Conservation (phyloP, 192 early-diverging fungal genomes). For the Coemansia sp. region DNA sequence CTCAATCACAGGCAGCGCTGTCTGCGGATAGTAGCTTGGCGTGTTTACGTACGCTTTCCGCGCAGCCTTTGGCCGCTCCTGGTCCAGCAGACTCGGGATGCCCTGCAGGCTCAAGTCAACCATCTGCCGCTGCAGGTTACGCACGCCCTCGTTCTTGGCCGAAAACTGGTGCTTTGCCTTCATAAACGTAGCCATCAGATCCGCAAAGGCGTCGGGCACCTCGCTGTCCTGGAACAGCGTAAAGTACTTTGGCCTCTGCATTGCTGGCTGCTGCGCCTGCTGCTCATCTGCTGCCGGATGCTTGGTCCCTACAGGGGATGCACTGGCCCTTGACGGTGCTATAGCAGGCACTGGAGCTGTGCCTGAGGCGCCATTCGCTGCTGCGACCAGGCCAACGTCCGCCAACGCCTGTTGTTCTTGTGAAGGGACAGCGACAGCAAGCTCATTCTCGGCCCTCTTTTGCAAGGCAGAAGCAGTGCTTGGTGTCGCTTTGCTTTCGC, state of each 20-base stretch:
- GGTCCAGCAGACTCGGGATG: constrained; percentile 80
- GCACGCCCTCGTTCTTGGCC: constrained; percentile 19
- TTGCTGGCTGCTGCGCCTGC: constrained; percentile 19
- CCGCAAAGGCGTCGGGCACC: constrained; percentile 66
- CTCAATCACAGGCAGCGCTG: constrained; percentile 76
- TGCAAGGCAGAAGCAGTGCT: not conserved
- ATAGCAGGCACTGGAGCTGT: not conserved
- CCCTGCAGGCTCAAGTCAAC: constrained; percentile 81
- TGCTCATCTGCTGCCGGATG: constrained; percentile 27
- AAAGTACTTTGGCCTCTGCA: constrained; percentile 53
- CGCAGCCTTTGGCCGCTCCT: constrained; percentile 67
- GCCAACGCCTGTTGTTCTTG: not conserved
- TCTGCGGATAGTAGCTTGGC: constrained; percentile 93
- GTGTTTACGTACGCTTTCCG: constrained; percentile 58
- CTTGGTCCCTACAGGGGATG: constrained; percentile 53
- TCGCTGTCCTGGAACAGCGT: constrained; percentile 50
- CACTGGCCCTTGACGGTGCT: constrained; percentile 19
- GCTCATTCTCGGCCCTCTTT: not conserved
- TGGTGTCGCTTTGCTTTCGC: not conserved
- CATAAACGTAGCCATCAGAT: constrained; percentile 68
- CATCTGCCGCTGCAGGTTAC: constrained; percentile 63
- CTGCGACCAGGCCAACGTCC: not conserved
- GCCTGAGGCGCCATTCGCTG: not conserved
- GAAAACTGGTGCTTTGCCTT: constrained; percentile 61
- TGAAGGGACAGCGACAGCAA: not conserved